These are phyloP conservation scores for Podospora tetraspora DNA, from an alignment of 495 filamentous ascomycete species.

Conservation along the genomic window DNA sequence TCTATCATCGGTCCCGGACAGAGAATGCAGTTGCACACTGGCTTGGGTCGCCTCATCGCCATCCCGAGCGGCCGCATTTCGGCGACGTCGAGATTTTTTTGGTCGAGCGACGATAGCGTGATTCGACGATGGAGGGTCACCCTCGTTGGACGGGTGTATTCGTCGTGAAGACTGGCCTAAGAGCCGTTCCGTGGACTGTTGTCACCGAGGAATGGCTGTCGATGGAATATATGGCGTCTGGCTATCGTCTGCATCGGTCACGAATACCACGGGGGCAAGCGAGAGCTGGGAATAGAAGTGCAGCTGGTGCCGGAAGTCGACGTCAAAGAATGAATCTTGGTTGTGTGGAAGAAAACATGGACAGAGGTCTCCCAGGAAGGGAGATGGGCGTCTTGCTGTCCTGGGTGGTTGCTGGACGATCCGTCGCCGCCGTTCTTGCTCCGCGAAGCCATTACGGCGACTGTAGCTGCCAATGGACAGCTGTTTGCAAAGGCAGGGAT, in stretches of 20 bases:
- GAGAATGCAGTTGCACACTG: neutral
- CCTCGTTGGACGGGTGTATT: neutral
- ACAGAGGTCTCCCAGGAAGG: neutral
- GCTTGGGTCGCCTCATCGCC: neutral
- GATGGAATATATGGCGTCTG: neutral
- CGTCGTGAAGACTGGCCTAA: neutral
- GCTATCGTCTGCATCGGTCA: neutral
- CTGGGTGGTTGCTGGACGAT: neutral
- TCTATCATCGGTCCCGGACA: neutral
- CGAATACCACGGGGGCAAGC: neutral
- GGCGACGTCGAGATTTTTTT: neutral
- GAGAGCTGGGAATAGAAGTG: neutral
- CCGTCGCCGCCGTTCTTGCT: neutral
- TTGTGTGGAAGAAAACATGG: neutral
- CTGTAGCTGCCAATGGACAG: neutral
- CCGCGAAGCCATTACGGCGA: neutral
- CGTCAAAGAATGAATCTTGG: neutral
- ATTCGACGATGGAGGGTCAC: neutral
- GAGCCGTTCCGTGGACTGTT: neutral
- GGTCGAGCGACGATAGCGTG: neutral
- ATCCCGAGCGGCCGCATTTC: neutral
- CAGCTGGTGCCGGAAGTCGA: neutral
- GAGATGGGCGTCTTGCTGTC: neutral
- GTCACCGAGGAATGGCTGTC: neutral
- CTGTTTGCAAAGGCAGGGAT: neutral